Evolutionary conservation across 139 green algal species (phyloP).

Genomic region (Microglena sp.): DNA sequence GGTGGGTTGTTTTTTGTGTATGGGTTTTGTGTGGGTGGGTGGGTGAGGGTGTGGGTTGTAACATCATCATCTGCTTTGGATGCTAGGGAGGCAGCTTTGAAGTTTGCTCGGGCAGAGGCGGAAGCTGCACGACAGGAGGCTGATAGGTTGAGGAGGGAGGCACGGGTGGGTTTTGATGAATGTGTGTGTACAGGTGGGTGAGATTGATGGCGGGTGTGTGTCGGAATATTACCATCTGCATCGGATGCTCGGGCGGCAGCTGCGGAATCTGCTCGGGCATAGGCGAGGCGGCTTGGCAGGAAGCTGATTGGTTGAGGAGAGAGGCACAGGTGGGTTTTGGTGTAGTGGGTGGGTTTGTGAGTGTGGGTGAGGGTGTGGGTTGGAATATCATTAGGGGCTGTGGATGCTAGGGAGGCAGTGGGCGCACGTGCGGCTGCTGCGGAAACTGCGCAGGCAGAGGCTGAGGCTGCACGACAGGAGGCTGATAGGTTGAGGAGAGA

Average conservation of each 20-base stretch:
- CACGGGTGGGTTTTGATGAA: conserved; percentile 16
- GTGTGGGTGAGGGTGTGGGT: too few relatives aligned
- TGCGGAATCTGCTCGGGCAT: conserved; percentile 17
- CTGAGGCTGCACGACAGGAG: conserved; percentile 18
- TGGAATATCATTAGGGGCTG: conserved; percentile 23
- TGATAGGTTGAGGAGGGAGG: conserved; percentile 25
- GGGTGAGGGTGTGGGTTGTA: too few relatives aligned
- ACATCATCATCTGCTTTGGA: conserved; percentile 25
- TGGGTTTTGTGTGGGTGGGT: too few relatives aligned
- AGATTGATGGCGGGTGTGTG: too few relatives aligned
- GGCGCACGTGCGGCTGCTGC: conserved; percentile 23
- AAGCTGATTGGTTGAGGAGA: conserved; percentile 27
- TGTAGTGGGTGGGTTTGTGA: too few relatives aligned
- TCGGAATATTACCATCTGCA: conserved; percentile 25
- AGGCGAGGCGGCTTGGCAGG: conserved; percentile 16
- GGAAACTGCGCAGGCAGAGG: conserved; percentile 13
- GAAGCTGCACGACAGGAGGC: conserved; percentile 22
- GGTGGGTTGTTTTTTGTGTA: conserved; percentile 13
- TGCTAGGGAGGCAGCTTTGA: conserved; percentile 17
- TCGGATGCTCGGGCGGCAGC: conserved; percentile 20
- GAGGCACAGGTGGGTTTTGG: conserved; percentile 23
- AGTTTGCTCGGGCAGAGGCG: conserved; percentile 17
- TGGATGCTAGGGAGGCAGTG: conserved; percentile 19
- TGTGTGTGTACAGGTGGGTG: too few relatives aligned
- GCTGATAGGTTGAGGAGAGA: conserved; percentile 28